Evolutionary conservation across 2,329 filamentous ascomycete species (phyloP).

Genomic region (Parastagonospora nodorum): DNA sequence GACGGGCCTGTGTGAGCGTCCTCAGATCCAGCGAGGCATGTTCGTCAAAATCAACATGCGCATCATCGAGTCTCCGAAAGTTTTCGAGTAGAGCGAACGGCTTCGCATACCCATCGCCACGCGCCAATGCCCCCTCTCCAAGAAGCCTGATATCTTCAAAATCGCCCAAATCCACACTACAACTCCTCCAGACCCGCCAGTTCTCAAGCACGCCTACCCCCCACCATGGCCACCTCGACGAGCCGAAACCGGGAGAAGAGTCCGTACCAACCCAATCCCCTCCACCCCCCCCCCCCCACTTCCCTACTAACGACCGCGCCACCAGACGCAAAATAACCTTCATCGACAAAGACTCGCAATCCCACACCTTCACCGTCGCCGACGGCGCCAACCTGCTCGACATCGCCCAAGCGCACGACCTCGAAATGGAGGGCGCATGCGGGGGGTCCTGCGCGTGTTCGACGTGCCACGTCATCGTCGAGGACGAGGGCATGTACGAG

Average conservation of each 20-base stretch:
- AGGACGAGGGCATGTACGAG: constrained; percentile 74
- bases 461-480: constrained; percentile 88
- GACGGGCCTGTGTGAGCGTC: constrained; percentile 8
- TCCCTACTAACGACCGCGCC: constrained; percentile 3
- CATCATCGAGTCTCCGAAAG: constrained; percentile 10
- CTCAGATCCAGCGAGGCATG: constrained; percentile 8
- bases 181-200: constrained; percentile 40
- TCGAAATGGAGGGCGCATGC: constrained; percentile 98
- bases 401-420: constrained; percentile 89
- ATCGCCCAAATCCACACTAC: neutral
- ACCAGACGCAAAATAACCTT: constrained; percentile 84
- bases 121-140: neutral
- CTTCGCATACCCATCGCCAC: constrained; percentile 12
- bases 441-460: constrained; percentile 93
- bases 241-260: constrained; percentile 92
- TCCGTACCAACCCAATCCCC: constrained; percentile 52
- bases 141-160: neutral
- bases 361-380: constrained; percentile 77
- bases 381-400: constrained; percentile 93
- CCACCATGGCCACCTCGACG: constrained; percentile 78
- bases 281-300: constrained; percentile 1
- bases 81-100: constrained; percentile 24
- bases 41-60: constrained; percentile 11
- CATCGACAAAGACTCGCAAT: constrained; percentile 83
- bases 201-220: constrained; percentile 69